These are phyloP conservation scores for Sanghuangporus baumii DNA, from an alignment of 1,284 basidiomycete species.

Conservation along the genomic window DNA sequence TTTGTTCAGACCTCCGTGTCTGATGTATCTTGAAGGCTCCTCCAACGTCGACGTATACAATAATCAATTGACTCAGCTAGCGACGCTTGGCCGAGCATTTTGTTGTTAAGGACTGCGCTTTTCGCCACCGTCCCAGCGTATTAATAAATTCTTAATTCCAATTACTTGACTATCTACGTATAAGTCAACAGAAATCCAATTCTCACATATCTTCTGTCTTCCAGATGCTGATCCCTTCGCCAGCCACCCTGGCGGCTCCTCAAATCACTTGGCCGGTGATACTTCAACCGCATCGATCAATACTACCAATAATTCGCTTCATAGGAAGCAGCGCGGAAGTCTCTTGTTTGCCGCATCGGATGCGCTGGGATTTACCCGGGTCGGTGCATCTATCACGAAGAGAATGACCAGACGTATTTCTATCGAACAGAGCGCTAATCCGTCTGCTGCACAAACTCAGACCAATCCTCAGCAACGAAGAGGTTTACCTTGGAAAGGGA, in stretches of 20 bases:
- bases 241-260: conserved; percentile 8
- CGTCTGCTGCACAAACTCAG: background rate
- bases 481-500: conserved; percentile 17
- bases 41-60: no score
- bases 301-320: background rate
- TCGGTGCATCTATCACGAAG: conserved; percentile 11
- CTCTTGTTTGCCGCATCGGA: conserved; percentile 15
- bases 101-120: no score
- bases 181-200: background rate
- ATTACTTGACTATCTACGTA: background rate
- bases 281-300: background rate
- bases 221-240: conserved; percentile 18
- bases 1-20: background rate
- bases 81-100: no score
- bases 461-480: conserved; percentile 9
- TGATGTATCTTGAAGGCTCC: no score
- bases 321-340: conserved; percentile 14
- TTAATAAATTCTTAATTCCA: no score
- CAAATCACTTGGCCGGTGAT: background rate
- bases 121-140: no score
- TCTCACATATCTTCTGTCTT: background rate
- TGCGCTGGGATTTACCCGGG: conserved; percentile 12
- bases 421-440: background rate
- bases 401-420: conserved; percentile 11
- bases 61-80: no score